Evolutionary conservation across 1,139 yeast genomes (phyloP), one percentile per base, ranked within the genome.

Genomic region (Yarrowia galli): DNA sequence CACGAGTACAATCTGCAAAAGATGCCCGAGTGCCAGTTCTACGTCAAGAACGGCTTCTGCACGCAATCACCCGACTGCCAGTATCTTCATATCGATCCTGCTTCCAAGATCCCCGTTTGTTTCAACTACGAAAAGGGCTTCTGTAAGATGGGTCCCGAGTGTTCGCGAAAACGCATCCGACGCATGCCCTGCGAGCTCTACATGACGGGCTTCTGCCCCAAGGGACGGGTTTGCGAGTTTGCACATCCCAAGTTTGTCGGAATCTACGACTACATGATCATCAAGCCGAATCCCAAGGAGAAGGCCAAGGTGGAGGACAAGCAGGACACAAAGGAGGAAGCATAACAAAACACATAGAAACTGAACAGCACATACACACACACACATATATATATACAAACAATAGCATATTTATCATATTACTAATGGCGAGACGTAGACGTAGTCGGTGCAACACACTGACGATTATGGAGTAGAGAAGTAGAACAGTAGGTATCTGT

Each of bases 11-110:
- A 95, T 75, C 80, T 95, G 73, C 85, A 97, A 70, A 92, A 91
- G 77, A 93, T 96, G 97, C 99, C 99, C 2, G 99, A 96, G 78
- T 96, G 99, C 79, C 85, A 92, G 46, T 91, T 91, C 77, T 93
- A 85, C 78, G 66, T 68, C 16, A 68, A 71, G 64, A 92, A 92
- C 76, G 99, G 99, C 8, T 89, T 85, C 75, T 96, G 99, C 78
- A 90, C 97, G 12, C 98, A 93, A 76, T 86, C 95, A 0, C 96
- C 97, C 1, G 99, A 96, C 75, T 96, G 99, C 76, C 86, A 92
- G 68, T 95, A 92, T 77, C 82, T 91, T 67, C 99, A 96, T 77
- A 88, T 93, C 32, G 98, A 92, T 76, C 98, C 98, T 5, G 89
- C 87, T 74, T 86, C 89, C 74, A 91, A 91, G 77, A 87, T 92